Conservation (phyloP, 2,329 filamentous ascomycete species). For the Trichophyton equinum region DNA sequence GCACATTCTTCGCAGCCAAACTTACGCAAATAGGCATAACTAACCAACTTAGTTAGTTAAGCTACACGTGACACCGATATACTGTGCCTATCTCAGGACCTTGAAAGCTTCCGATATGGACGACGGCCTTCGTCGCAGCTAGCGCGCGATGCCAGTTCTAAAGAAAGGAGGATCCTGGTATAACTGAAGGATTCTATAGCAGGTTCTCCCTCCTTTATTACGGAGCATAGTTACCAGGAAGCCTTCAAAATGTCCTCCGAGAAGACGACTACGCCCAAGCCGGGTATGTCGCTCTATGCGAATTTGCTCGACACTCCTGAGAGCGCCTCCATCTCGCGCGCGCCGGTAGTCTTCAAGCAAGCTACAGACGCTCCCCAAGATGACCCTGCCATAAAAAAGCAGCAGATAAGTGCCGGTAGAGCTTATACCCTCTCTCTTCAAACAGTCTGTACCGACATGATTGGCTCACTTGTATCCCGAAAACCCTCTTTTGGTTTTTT, state of each 20-base stretch:
- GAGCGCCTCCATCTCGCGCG: slow-evolving; percentile 58
- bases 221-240: too few relatives aligned
- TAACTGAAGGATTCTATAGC: too few relatives aligned
- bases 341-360: slow-evolving; percentile 59
- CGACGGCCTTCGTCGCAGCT: too few relatives aligned
- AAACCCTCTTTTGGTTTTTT: slow-evolving; percentile 17
- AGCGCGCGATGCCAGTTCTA: too few relatives aligned
- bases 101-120: too few relatives aligned
- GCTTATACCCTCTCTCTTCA: slow-evolving; percentile 24
- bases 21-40: too few relatives aligned
- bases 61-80: too few relatives aligned
- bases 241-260: slow-evolving; percentile 17
- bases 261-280: slow-evolving; percentile 12
- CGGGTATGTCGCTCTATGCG: slow-evolving; percentile 63
- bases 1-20: too few relatives aligned
- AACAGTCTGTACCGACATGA: slow-evolving; percentile 12
- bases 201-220: too few relatives aligned
- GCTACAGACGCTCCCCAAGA: slow-evolving; percentile 38
- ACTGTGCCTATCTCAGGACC: too few relatives aligned
- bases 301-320: slow-evolving; percentile 56
- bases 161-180: too few relatives aligned
- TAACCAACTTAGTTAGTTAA: too few relatives aligned
- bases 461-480: slow-evolving; percentile 38
- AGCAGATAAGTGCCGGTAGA: slow-evolving; percentile 51
- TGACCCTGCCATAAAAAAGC: slow-evolving; percentile 49